Evolutionary conservation across 1,139 yeast species (phyloP).

Genomic region (Geotrichum carabidarum): DNA sequence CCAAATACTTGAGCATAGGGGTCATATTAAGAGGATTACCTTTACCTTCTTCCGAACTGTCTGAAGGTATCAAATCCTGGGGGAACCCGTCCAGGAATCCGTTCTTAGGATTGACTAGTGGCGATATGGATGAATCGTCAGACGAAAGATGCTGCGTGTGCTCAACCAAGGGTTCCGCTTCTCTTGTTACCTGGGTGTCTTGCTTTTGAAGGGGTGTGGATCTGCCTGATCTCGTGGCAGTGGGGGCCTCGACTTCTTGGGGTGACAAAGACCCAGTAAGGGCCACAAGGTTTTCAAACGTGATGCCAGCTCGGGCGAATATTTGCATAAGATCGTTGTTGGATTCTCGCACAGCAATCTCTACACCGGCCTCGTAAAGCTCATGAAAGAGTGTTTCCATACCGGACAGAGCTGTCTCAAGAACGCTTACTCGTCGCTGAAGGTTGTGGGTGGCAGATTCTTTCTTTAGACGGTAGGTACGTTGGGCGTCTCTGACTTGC

Average conservation of each 20-base stretch:
- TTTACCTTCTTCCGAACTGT: no score
- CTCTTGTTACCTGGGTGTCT: neutral
- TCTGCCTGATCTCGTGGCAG: neutral
- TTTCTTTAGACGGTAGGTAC: conserved; percentile 19
- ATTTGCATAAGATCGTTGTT: conserved; percentile 17
- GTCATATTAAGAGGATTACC: no score
- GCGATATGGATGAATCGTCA: neutral
- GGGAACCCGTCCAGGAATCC: conserved; percentile 12
- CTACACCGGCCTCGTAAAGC: conserved; percentile 19
- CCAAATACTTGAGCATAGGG: no score
- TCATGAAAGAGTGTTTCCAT: conserved; percentile 16
- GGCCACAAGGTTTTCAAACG: conserved; percentile 11
- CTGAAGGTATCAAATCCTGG: conserved; percentile 8
- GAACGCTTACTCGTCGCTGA: conserved; percentile 10
- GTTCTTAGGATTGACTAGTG: neutral
- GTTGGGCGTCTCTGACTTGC: conserved; percentile 21
- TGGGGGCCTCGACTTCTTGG: neutral
- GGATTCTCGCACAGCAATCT: conserved; percentile 18
- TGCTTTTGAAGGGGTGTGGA: neutral
- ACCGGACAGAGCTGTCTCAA: conserved; percentile 10
- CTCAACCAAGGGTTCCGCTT: no score
- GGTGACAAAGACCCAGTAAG: neutral
- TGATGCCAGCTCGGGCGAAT: conserved; percentile 13
- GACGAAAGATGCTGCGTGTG: no score
- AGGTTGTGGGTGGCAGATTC: conserved; percentile 19